Conservation (phyloP, 148 eudicot species). For the Polygonum aviculare region DNA sequence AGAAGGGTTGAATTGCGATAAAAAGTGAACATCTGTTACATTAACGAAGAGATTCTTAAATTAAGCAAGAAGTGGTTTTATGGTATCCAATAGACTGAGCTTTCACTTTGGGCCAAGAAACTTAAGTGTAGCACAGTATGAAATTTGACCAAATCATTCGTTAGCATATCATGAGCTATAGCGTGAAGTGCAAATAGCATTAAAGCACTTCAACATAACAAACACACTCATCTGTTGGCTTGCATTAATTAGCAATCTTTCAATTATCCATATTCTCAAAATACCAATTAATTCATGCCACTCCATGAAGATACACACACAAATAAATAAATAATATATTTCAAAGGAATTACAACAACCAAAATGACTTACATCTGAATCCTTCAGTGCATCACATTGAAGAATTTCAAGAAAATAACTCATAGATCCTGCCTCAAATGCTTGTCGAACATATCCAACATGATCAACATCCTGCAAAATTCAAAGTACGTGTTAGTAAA, state of each 20-base stretch:
- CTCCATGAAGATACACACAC: not conserved
- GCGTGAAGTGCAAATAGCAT: not conserved
- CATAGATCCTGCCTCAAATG: constrained; percentile 76
- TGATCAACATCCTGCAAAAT: constrained; percentile 79
- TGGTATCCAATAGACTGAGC: not conserved
- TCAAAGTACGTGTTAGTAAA: constrained; percentile 2
- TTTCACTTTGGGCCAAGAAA: not conserved
- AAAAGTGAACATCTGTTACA: not conserved
- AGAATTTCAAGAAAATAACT: constrained; percentile 65
- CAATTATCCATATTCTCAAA: not conserved
- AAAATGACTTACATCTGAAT: constrained; percentile 62
- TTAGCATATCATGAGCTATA: not conserved
- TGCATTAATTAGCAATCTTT: not conserved
- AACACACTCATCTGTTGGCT: not conserved
- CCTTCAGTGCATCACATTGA: constrained; percentile 58
- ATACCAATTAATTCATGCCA: not conserved
- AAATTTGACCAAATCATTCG: not conserved
- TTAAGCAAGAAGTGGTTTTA: not conserved
- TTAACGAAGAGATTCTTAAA: not conserved
- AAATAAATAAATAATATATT: not conserved
- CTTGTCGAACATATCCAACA: constrained; percentile 80
- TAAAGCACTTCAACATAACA: not conserved
- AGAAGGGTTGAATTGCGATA: not conserved
- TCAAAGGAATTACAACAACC: not conserved
- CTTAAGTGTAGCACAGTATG: not conserved